Percentiles rank a stretch among this genome's conserved stretches.
phyloP scores from a whole-genome alignment of 2,329 filamentous ascomycete species.

The Bipolaris oryzae region DNA sequence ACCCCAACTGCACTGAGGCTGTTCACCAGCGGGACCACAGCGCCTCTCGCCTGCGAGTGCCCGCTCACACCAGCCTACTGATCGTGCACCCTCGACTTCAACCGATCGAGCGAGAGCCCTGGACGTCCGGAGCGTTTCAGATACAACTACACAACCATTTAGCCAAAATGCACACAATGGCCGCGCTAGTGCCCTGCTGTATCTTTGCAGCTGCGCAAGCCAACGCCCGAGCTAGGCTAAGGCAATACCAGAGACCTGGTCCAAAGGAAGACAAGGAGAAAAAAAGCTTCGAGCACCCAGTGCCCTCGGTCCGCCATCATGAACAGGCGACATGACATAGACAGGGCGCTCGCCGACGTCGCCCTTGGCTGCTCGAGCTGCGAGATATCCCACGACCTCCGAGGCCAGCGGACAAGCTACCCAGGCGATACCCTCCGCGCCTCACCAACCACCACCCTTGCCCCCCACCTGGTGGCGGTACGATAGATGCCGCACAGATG shows the following conservation, averaged over 20 bases:
- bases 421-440: conserved; percentile 1
- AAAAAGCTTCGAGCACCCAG: conserved; percentile 6
- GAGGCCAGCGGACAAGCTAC: background rate
- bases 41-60: conserved; percentile 12
- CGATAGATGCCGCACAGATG: conserved; percentile 2
- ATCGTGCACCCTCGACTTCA: conserved; percentile 9
- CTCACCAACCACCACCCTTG: conserved; percentile 1
- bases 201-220: conserved; percentile 1
- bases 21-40: conserved; percentile 9
- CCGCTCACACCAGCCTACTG: conserved; percentile 13
- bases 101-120: conserved; percentile 8
- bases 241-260: conserved; percentile 13
- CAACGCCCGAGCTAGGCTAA: background rate
- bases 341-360: no score
- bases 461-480: conserved; percentile 6
- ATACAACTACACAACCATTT: conserved; percentile 12
- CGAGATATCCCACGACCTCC: no score
- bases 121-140: conserved; percentile 15
- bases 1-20: conserved; percentile 8
- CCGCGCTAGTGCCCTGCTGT: background rate
- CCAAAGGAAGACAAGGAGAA: background rate
- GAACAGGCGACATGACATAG: no score
- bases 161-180: conserved; percentile 18
- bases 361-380: no score
- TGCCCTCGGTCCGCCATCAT: background rate